Evolutionary conservation across 805 yeast species (phyloP), one percentile per base, ranked within the genome.

Genomic region (Candida hungchunana): DNA sequence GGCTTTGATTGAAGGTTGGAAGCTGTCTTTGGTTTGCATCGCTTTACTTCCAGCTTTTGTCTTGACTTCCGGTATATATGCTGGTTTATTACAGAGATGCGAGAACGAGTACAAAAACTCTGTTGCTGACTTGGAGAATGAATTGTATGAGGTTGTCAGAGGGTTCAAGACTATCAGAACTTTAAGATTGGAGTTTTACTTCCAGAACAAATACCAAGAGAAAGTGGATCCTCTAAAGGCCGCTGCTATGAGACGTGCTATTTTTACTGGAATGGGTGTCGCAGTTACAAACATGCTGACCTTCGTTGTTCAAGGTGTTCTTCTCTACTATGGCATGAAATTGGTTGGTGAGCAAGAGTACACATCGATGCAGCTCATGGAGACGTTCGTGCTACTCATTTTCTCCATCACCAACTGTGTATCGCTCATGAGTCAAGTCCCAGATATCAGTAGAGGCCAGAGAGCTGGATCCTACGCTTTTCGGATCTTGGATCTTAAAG

Each of bases 1-100:
- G 97, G 78, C 96, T 0, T 43, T 87, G 1, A 69, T 68, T 0
- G 55, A 69, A 9, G 96, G 96, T 0, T 93, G 97, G 97, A 83
- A 81, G 50, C 62, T 93, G 27, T 75, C 96, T 2, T 60, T 90
- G 8, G 93, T 86, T 2, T 94, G 95, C 2, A 49, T 89, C 9
- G 71, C 95, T 0, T 66, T 88, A 56, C 69, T 83, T 11, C 94
- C 96, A 0, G 44, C 78, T 10, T 76, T 84, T 33, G 48, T 74
- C 0, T 18, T 73, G 0, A 50, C 77, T 2, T 72, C 89, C 3
- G 58, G 63, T 0, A 29, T 65, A 1, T 85, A 77, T 55, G 76
- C 84, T 6, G 41, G 53, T 0, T 33, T 76, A 4, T 58, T 81
- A 21, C 77, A 73, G 40, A 55, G 44, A 8, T 68, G 68, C 44